Evolutionary conservation across 257 asterid species (phyloP), one percentile per base, ranked within the genome.

Genomic region (Solanum sitiens): DNA sequence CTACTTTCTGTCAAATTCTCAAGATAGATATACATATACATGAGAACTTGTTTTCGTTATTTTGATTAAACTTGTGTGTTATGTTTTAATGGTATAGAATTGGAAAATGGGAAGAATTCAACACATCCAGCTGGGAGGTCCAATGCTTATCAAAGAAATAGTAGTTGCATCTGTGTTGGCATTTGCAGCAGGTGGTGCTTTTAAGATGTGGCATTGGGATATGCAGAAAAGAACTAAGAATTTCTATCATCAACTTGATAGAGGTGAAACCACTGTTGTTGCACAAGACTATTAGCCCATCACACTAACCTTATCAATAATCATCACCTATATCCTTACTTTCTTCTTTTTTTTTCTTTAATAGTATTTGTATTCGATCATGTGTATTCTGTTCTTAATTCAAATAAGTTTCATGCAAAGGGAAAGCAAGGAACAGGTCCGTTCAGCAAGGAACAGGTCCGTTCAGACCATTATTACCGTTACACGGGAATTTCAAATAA

Each of bases 71-170:
- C n/a, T 56, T 56, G n/a, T 56, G 20, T 53, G n/a, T 56, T 18
- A 56, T 56, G 63, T 56, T 18, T 56, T 77, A 45, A 45, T 79
- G 85, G 40, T 79, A 61, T 59, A 79, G 84, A 80, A 30, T 9
- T 47, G 1, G 6, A 47, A 80, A 80, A 86, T 86, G 88, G 74
- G 88, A 63, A 86, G 84, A 61, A 70, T 86, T 47, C 84, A 61
- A 75, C 88, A 86, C 68, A 23, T 86, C 50, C 84, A 86, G 84
- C 42, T 86, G n/a, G 88, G 88, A 86, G 84, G 88, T 86, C 88
- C 84, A 30, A 45, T 86, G 88, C 14, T 86, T 44, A 47, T 71
- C 16, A 73, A 71, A 84, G 88, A 86, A 23, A 12, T 86, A 9
- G 88, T 50, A 25, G 35, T 50, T 7, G 88, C 42, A 35, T 50